Base-by-base conservation (phyloP, 202 grass and related monocot species). In the Digitaria exilis region DNA sequence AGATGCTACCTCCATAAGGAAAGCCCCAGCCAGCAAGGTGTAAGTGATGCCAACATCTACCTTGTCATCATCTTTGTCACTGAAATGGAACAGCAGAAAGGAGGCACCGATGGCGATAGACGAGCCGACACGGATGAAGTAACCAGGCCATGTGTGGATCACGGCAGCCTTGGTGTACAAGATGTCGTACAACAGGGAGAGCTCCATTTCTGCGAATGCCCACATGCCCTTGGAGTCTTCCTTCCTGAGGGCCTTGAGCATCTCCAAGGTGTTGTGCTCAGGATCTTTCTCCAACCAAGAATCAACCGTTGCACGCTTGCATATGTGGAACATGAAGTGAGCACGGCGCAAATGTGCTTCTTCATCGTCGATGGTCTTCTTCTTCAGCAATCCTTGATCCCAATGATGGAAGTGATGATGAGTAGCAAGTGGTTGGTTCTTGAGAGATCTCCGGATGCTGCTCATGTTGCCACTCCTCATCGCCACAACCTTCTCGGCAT, bases 101-200 rank as follows among this genome's bases (percentile, higher is more conserved):
- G 86, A 48, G 0, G 79, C 41, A 17, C 25, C 7, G 2, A n/a
- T 45, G 66, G 67, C 19, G 44, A 26, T 4, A 1, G 73, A 65
- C 0, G 79, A 55, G 19, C 18, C 4, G 9, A 58, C 2, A 25
- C 80, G 88, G n/a, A 89, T 56, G 19, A 31, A 21, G 39, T 80
- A 89, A 16, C 89, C 92, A 0, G 9, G 4, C 30, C 61, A 62
- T 2, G 83, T 72, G 66, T 89, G 76, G 14, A 86, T 14, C 0
- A 87, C 76, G 0, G 35, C 19, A 1, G 88, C 75, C 50, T 94
- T 94, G 13, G 92, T 88, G 71, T 94, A 86, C 1, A 89, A 51
- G 3, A 82, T 42, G 14, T 91, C 89, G 3, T 94, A 94, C 8
- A 91, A 41, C 19, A 95, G n/a, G 9, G 86, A 87, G 2, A 94